These are phyloP conservation scores for Candida nanaspora DNA, from an alignment of 805 yeast species.

Conservation along the genomic window DNA sequence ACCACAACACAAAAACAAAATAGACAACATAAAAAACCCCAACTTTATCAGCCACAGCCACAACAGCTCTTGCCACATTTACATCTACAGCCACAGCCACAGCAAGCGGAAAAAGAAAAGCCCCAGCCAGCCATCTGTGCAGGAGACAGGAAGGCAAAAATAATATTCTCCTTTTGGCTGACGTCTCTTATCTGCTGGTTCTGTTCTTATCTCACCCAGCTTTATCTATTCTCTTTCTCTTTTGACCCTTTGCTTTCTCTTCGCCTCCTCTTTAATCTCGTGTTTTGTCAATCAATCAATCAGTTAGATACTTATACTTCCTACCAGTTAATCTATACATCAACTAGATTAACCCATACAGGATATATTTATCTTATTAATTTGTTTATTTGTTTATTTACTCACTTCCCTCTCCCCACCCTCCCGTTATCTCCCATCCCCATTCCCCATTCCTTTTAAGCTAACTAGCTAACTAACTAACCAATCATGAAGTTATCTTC, in stretches of 20 bases:
- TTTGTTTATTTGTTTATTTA: too few relatives aligned
- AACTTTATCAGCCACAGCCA: too few relatives aligned
- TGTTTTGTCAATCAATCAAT: background rate
- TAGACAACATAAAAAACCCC: too few relatives aligned
- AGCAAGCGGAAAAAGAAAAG: too few relatives aligned
- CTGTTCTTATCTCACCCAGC: background rate
- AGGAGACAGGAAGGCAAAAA: background rate
- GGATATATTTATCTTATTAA: too few relatives aligned
- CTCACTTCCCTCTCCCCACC: background rate
- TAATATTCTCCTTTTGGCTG: background rate
- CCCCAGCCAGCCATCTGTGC: background rate
- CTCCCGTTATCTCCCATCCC: too few relatives aligned
- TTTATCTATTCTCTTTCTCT: background rate
- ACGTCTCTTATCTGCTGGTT: background rate
- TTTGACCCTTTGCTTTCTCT: background rate
- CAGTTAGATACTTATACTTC: background rate
- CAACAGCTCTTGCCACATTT: too few relatives aligned
- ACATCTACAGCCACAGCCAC: too few relatives aligned
- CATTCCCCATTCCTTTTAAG: too few relatives aligned
- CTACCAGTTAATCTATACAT: background rate
- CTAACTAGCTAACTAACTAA: too few relatives aligned
- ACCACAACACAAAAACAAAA: too few relatives aligned
- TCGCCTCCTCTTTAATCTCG: background rate
- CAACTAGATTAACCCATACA: too few relatives aligned
- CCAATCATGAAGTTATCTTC: slow-evolving; percentile 11